Base-by-base conservation (phyloP, 371 early-diverging fungal species). In the Lichtheimia ramosa region DNA sequence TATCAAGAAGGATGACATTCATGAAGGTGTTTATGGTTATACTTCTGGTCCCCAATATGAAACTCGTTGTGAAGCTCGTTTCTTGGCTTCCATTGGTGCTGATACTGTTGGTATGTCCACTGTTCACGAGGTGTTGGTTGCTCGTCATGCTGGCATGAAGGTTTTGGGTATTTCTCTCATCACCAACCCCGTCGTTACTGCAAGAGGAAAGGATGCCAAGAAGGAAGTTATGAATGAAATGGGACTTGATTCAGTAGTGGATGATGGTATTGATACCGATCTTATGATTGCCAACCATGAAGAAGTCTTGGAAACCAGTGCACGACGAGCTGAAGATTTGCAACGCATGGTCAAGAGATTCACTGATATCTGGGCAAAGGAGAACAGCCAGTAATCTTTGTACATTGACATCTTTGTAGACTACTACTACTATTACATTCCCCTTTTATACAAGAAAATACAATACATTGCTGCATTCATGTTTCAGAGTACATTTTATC, bases 81-180 rank as follows among this genome's bases (percentile, higher is more conserved):
- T 86, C 64, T 77, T 97, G 59, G 75, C 76, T 39, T 54, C 65
- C 0, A 66, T 87, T 56, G 95, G 95, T 49, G 96, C 87, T 21
- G 97, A 96, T 76, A 86, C 86, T 16, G 97, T 95, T 12, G 97
- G 97, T 41, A 97, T 97, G 97, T 91, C 91, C 48, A 96, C 97
- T n/a, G 88, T 94, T 3, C 96, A 96, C 15, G 97, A 97, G 73
- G 90, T 92, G n/a, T 73, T 95, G n/a, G 85, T 92, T 39, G 97
- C 96, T 15, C 86, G 90, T 55, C 97, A 97, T 76, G 87, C 89
- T 28, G 96, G 95, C 14, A 82, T 97, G 65, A 81, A 87, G 63
- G 92, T 95, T 1, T 74, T 97, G 51, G 96, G 94, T 16, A 66
- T 96, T 59, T 80, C 85, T 54, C 81, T 97, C 58, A 87, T 96